Conservation (phyloP, 768 basidiomycete species). For the Agrocybe praecox region DNA sequence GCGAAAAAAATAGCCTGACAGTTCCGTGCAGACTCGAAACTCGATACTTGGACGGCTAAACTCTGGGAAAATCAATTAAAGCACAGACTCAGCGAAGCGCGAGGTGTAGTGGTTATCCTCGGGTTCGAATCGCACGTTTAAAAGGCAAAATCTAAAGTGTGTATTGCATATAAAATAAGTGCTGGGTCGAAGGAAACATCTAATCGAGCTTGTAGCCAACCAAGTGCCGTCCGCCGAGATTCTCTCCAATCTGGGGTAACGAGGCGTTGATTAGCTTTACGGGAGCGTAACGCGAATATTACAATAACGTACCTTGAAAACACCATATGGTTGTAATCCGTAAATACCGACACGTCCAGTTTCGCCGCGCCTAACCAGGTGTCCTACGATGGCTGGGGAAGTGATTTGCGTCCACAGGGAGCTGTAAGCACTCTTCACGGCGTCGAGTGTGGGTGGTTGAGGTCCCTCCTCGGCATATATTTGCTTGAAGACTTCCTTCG, state of each 20-base stretch:
- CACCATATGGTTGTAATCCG: constrained; percentile 84
- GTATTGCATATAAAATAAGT: background rate
- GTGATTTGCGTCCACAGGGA: constrained; percentile 65
- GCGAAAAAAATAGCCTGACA: no score
- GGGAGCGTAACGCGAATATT: constrained; percentile 2
- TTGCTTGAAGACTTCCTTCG: no score
- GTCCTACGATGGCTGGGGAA: constrained; percentile 62
- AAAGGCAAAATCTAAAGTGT: background rate
- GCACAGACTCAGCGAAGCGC: no score
- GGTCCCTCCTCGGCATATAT: constrained; percentile 74
- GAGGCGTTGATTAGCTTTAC: background rate
- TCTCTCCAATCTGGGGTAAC: no score
- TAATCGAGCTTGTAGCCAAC: constrained; percentile 70
- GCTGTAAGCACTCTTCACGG: constrained; percentile 60
- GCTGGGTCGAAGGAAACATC: background rate
- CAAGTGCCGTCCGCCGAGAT: no score
- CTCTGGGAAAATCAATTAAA: no score
- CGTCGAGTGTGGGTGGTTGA: constrained; percentile 63
- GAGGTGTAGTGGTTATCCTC: no score
- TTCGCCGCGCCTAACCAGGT: constrained; percentile 62
- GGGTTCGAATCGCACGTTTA: no score
- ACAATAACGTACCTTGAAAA: constrained; percentile 70
- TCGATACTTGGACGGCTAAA: no score
- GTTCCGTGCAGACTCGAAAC: no score
- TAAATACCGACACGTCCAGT: constrained; percentile 71